These are phyloP conservation scores for Aquilaria yunnanensis DNA, from an alignment of 345 rosid species.

Conservation along the genomic window DNA sequence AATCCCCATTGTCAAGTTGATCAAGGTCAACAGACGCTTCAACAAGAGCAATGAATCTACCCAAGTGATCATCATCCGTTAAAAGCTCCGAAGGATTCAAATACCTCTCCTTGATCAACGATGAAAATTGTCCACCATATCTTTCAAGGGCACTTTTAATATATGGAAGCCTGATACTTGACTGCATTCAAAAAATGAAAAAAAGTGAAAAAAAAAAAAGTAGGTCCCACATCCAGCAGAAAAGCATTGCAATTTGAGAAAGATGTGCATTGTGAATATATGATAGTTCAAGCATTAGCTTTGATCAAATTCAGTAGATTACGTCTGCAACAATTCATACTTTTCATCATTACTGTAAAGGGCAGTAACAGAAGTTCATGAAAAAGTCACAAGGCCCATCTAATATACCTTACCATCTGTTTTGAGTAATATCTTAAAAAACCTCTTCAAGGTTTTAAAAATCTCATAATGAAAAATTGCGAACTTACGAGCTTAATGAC, in stretches of 20 bases:
- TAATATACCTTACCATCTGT: too few species aligned
- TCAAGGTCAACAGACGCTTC: constrained; percentile 88
- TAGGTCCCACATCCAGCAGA: too few species aligned
- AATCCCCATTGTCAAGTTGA: constrained; percentile 93
- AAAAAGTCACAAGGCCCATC: too few species aligned
- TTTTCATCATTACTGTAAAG: too few species aligned
- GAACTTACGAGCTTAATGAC: too few species aligned
- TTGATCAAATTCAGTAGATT: too few species aligned
- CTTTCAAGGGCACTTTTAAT: constrained; percentile 64
- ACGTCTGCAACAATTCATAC: too few species aligned
- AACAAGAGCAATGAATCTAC: constrained; percentile 74
- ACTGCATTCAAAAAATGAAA: constrained; percentile 45
- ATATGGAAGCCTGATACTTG: constrained; percentile 79
- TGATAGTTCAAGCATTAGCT: background rate
- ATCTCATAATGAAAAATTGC: too few species aligned
- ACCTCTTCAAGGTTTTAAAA: too few species aligned
- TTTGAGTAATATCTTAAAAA: too few species aligned
- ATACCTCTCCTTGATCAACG: constrained; percentile 61
- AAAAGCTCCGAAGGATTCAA: constrained; percentile 41
- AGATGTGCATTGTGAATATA: too few species aligned
- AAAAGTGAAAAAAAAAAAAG: constrained; percentile 1
- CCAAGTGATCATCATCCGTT: constrained; percentile 71
- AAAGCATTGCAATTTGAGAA: background rate
- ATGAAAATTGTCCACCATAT: constrained; percentile 59
- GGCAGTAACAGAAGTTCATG: too few species aligned